Conservation (phyloP, 2,329 filamentous ascomycete genomes). For the Lachnellula hyalina region DNA sequence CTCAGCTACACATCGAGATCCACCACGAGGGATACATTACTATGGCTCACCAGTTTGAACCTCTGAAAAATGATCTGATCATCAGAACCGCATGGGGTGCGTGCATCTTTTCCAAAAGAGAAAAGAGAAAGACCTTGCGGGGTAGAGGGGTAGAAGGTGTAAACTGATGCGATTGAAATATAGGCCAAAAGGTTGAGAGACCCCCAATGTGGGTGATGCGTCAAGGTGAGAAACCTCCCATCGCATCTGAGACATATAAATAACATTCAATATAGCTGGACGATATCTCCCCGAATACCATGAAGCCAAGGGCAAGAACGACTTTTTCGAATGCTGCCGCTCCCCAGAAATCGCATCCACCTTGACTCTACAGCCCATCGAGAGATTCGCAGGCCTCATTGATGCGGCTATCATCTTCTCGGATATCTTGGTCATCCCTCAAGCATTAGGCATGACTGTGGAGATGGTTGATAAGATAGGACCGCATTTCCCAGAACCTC, state of each 20-base stretch:
- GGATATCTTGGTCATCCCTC: conserved; percentile 94
- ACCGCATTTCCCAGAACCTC: conserved; percentile 84
- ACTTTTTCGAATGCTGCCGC: conserved; percentile 98
- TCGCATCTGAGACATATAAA: background rate
- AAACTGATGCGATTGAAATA: conserved; percentile 13
- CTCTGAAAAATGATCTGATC: conserved; percentile 88
- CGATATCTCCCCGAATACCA: conserved; percentile 98
- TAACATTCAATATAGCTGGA: conserved; percentile 59
- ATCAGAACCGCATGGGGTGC: conserved; percentile 83
- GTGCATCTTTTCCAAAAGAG: background rate
- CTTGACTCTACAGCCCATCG: conserved; percentile 89
- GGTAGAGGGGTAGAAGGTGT: conserved; percentile 7
- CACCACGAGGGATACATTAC: conserved; percentile 23
- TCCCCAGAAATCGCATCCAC: conserved; percentile 88
- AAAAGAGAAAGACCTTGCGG: background rate
- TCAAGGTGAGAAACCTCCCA: conserved; percentile 59
- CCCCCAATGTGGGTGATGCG: conserved; percentile 99
- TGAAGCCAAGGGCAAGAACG: conserved; percentile 79
- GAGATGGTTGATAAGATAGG: conserved; percentile 98
- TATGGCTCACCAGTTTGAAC: conserved; percentile 70
- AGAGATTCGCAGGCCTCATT: conserved; percentile 83
- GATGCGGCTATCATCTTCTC: conserved; percentile 99
- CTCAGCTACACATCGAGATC: background rate
- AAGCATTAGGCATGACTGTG: conserved; percentile 97
- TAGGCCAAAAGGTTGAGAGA: conserved; percentile 85